Base-by-base conservation (phyloP, 768 basidiomycete species). In the Brasilioporus rufonigricans region DNA sequence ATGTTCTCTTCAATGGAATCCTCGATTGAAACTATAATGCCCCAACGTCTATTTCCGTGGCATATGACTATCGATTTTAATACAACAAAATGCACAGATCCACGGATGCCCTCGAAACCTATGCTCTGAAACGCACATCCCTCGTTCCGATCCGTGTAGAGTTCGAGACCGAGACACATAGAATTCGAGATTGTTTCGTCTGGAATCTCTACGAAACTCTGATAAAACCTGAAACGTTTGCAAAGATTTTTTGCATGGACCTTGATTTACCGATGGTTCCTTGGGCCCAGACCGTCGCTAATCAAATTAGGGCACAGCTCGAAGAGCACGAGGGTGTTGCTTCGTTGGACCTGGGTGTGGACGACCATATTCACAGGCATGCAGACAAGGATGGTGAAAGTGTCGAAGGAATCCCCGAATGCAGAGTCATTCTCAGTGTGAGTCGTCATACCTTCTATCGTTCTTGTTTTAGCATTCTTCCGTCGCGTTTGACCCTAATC, bases 81-180 rank as follows among this genome's bases (percentile, higher is more conserved):
- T 59, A 50, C 57, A 47, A 56, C 43, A 51, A 44, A 55, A 56
- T 56, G 48, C 24, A 59, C 74, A 91, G 93, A 43, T 65, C 86
- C 1, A 78, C 80, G 43, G 87, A 92, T 31, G 73, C 77, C 13
- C 70, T 96, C 31, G 81, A 87, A 47, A 67, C 68, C 18, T 84
- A 90, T 63, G 89, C 91, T 3, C 66, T 76, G 44, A 72, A 73
- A 56, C 70, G 70, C 1, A 76, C 79, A 3, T 67, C 79, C 5
- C 83, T 96, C 32, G 84, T 98, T 13, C 97, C 97, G 4, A 92
- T 99, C 54, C 91, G 92, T 44, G 90, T 99, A 49, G 95, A 98
- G 62, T 85, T 99, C 63, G 95, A 98, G 67, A 93, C 89, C 12
- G 91, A 93, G 12, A 89, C 89, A 0, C 91, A 91, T 65, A 79